phyloP scores from a whole-genome alignment of 345 rosid genomes.

The Rhizophora mangle region DNA sequence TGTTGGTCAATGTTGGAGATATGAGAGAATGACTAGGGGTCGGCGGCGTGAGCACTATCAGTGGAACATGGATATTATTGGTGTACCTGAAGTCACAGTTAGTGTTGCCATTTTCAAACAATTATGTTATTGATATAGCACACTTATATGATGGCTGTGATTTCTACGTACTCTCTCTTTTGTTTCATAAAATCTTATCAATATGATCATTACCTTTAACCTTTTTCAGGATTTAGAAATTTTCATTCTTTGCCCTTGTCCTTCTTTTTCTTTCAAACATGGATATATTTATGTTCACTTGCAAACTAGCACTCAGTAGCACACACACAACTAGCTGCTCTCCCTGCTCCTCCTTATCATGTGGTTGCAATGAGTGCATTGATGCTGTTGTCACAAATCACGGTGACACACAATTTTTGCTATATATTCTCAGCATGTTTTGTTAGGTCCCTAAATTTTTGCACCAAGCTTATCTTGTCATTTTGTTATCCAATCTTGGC shows the following conservation, averaged over 20 bases:
- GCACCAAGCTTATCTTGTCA: neutral
- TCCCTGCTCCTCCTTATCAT: neutral
- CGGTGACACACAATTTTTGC: too few species aligned
- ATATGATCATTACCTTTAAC: neutral
- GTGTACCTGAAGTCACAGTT: slow-evolving; percentile 80
- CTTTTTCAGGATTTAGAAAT: neutral
- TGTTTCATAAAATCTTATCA: neutral
- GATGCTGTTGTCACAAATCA: too few species aligned
- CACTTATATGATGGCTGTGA: neutral
- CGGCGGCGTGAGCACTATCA: slow-evolving; percentile 96
- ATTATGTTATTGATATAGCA: neutral
- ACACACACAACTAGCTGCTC: neutral
- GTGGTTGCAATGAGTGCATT: neutral
- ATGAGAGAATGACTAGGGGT: slow-evolving; percentile 97
- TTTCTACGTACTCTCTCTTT: neutral
- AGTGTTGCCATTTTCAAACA: slow-evolving; percentile 24
- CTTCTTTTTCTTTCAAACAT: neutral
- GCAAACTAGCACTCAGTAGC: too few species aligned
- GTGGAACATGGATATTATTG: slow-evolving; percentile 99
- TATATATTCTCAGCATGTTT: too few species aligned
- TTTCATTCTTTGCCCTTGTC: neutral
- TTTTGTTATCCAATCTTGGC: neutral
- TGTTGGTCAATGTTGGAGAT: slow-evolving; percentile 94
- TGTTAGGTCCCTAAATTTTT: too few species aligned
- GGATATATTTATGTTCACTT: neutral